Percentiles rank a stretch among this genome's conserved stretches.
Evolutionary conservation across 139 green algal species (phyloP).

Genomic region (Asterochloris sp.): DNA sequence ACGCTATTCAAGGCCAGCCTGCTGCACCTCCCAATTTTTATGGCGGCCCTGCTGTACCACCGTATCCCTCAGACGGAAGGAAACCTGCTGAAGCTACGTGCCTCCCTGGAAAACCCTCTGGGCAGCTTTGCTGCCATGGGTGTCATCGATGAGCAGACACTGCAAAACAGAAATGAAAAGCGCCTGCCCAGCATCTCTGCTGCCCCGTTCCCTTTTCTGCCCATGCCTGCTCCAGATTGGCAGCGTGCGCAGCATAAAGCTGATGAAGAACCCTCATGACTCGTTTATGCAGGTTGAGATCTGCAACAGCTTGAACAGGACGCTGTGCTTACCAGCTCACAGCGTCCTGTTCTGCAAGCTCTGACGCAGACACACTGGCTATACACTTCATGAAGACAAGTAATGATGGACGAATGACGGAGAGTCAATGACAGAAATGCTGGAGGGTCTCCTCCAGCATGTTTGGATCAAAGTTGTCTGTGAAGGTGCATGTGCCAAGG

Average conservation of each 20-base stretch:
- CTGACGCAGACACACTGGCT: too few species aligned
- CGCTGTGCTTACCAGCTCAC: too few species aligned
- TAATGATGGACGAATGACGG: too few species aligned
- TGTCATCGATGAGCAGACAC: not conserved
- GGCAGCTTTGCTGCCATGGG: conserved; percentile 7
- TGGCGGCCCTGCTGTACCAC: conserved; percentile 80
- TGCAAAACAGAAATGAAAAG: not conserved
- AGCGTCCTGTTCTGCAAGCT: too few species aligned
- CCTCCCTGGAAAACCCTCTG: not conserved
- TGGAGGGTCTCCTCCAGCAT: conserved; percentile 83
- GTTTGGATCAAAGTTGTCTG: conserved; percentile 82
- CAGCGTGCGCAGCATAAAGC: too few species aligned
- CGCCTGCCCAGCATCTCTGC: not conserved
- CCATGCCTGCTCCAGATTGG: not conserved
- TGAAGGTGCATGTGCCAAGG: conserved; percentile 92
- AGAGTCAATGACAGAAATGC: not conserved
- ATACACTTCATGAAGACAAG: too few species aligned
- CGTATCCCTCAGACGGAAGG: conserved; percentile 56
- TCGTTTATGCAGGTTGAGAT: too few species aligned
- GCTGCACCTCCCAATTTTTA: conserved; percentile 88
- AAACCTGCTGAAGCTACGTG: not conserved
- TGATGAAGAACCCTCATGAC: too few species aligned
- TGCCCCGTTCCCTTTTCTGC: conserved; percentile 9
- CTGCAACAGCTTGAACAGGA: too few species aligned
- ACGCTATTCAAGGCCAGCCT: conserved; percentile 85